Base-by-base conservation (phyloP, 2,329 filamentous ascomycete species). In the Colletotrichum lupini region DNA sequence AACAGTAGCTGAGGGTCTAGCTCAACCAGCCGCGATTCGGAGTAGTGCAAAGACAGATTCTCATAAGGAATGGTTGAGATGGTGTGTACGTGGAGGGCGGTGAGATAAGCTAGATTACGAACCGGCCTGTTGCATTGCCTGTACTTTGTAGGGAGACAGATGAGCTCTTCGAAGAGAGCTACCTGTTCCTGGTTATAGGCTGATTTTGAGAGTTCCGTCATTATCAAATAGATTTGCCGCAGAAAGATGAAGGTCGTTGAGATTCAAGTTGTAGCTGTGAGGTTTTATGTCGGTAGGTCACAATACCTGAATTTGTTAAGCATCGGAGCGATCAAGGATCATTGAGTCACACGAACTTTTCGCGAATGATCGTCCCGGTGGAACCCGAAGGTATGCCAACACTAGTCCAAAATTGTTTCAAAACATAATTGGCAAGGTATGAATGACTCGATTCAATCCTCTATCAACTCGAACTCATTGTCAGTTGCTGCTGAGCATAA, bases 1-100 rank as follows among this genome's bases (percentile, higher is more conserved):
- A 32, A 32, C 30, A 32, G 30, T 9, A 32, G 30, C 30, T 32
- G 30, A 32, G 30, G 30, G 30, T 32, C 30, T 32, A 32, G 30
- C 30, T 32, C 30, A 32, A 83, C 89, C 89, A 87, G 28, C 87
- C 84, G 83, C 72, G 76, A 56, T 2, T 79, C 76, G 49, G 81
- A 82, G 77, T 91, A 90, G 78, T 91, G 88, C 8, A 91, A 80
- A 2, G 83, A 81, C 9, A 91, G 81, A 75, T 90, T 90, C 59
- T 91, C 89, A 72, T 90, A 91, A 0, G 89, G 89, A 35, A 90
- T 80, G 0, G 83, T 82, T 0, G 86, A 81, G 67, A 90, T 85
- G 74, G 87, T 87, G 75, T 87, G 80, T 58, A 78, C 74, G 74
- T 88, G 83, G 62, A 86, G 76, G 55, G 82, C 79, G 30, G 79